Base-by-base conservation (phyloP, 139 green algal species). In the Auxenochlorella pyrenoidosa region DNA sequence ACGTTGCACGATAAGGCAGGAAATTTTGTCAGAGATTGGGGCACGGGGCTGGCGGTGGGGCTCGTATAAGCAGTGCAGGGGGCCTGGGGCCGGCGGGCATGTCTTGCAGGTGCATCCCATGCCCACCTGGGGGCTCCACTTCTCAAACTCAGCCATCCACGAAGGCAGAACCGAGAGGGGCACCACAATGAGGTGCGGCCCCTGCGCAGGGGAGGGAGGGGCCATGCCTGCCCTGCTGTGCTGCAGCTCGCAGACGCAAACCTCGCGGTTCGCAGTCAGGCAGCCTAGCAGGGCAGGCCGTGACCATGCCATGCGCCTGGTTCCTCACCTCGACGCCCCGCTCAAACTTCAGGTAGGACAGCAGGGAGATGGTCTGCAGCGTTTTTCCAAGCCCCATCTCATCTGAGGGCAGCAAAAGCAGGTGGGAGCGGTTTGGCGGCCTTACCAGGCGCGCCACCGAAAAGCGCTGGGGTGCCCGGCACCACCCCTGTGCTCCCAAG, bases 311-410 rank as follows among this genome's bases (percentile, higher is more conserved):
- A 24, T 24, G 12, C 30, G 2, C 28, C 3, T 34, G 2, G 41
- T 80, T 30, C 36, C 79, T 13, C 79, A 85, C 79, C 36, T 68
- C 21, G 21, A 91, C 34, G 36, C 38, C 38, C 4, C 89, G 60
- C 32, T 92, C 79, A 22, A 54, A 60, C 51, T 89, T 86, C 59
- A 94, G 83, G 82, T 93, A 83, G 36, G 70, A 65, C 41, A 94
- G 90, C 51, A 93, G 86, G 15, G 88, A 82, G 44, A 94, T 90
- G 22, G 88, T 89, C 88, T 95, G 94, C 88, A 96, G 89, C 70
- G 92, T 96, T 85, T 96, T 95, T 83, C 93, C 93, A 43, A 95
- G 85, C 0, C 92, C 91, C 93, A 65, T 47, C 47, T 43, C 92
- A 91, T 94, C 82, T 95, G 51, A 43, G 19, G 73, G 36, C 34